Conservation (phyloP, 257 asterid genomes). For the Solanum pennellii region DNA sequence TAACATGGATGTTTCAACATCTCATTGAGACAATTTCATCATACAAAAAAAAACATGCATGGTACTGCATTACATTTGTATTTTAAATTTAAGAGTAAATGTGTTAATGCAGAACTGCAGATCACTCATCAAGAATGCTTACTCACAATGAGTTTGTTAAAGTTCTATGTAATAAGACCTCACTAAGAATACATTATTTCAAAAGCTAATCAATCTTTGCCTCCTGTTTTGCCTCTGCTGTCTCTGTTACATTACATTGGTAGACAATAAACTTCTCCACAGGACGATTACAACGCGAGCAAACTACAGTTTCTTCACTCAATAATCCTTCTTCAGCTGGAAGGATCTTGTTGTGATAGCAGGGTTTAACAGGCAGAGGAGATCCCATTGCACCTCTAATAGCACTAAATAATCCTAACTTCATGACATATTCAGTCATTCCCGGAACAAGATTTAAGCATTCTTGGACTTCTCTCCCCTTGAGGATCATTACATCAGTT, state of each 20-base stretch:
- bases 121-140: background rate
- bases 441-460: conserved; percentile 14
- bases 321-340: conserved; percentile 43
- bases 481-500: conserved; percentile 15
- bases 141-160: background rate
- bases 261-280: conserved; percentile 46
- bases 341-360: conserved; percentile 27
- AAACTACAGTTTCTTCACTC: conserved; percentile 17
- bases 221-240: background rate
- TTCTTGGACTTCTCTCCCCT: conserved; percentile 11
- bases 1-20: background rate
- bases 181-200: background rate
- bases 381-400: conserved; percentile 16
- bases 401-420: conserved; percentile 37
- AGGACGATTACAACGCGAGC: conserved; percentile 41
- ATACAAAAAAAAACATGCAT: background rate
- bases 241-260: conserved; percentile 31
- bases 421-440: conserved; percentile 23
- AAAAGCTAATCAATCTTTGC: background rate
- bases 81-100: background rate
- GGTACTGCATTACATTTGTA: background rate
- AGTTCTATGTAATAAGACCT: background rate
- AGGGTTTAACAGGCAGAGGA: conserved; percentile 6
- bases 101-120: background rate
- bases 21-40: background rate